Percentiles rank a stretch among this genome's conserved stretches.
Evolutionary conservation across 2,329 filamentous ascomycete genomes (phyloP).

Genomic region (Botryotinia globosa): DNA sequence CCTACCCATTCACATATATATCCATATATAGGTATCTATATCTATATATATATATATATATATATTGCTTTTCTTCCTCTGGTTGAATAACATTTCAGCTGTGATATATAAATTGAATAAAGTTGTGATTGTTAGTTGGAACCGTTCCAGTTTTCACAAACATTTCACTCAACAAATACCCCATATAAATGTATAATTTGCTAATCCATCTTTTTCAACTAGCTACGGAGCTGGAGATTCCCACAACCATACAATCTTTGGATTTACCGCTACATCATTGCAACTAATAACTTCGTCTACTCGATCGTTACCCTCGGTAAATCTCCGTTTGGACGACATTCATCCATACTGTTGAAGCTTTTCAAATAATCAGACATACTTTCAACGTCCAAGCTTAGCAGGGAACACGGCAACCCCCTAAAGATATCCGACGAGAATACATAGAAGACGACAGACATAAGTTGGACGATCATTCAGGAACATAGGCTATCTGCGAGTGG

Average conservation of each 20-base stretch:
- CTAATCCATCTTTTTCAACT: conserved; percentile 1
- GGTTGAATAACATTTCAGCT: not conserved
- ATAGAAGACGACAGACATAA: not conserved
- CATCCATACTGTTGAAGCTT: not conserved
- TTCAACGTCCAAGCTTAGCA: not conserved
- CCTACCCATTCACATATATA: not conserved
- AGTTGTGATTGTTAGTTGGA: not conserved
- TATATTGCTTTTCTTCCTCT: not conserved
- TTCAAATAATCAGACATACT: too few relatives aligned
- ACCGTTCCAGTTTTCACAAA: not conserved
- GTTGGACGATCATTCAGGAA: not conserved
- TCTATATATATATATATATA: not conserved
- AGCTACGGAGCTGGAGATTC: conserved; percentile 4
- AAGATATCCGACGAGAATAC: not conserved
- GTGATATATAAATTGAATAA: not conserved
- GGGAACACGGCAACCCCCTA: not conserved
- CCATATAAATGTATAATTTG: not conserved
- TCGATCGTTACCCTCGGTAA: not conserved
- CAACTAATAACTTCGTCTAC: not conserved
- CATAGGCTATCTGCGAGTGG: not conserved
- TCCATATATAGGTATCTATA: not conserved
- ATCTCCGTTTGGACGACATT: not conserved
- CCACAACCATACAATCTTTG: not conserved
- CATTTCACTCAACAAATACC: not conserved
- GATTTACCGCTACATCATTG: not conserved